A percentile compares a stretch with the other conserved stretches of the same genome.
phyloP scores from a whole-genome alignment of 345 rosid genomes.

The Mallotus nudiflorus region DNA sequence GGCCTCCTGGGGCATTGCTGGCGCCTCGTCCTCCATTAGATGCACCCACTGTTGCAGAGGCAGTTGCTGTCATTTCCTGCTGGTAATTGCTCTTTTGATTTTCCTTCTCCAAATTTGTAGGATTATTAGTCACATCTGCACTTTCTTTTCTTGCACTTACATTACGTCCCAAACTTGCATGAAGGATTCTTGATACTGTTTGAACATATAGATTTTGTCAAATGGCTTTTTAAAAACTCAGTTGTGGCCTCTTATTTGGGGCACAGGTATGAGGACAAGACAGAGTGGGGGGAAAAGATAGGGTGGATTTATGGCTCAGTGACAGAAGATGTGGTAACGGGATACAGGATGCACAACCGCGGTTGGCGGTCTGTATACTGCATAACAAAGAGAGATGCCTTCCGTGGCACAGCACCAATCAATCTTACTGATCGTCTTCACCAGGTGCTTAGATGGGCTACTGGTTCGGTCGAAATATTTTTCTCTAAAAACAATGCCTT shows the following conservation, averaged over 20 bases:
- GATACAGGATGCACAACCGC: conserved; percentile 95
- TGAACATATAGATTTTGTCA: background rate
- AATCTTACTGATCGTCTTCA: conserved; percentile 91
- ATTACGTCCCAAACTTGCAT: background rate
- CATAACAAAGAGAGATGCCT: conserved; percentile 85
- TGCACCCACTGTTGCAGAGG: conserved; percentile 97
- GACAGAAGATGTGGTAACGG: conserved; percentile 87
- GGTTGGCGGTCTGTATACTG: conserved; percentile 96
- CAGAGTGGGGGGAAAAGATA: conserved; percentile 82
- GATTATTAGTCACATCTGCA: background rate
- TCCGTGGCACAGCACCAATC: conserved; percentile 90
- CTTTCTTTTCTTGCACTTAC: background rate
- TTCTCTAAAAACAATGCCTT: conserved; percentile 80
- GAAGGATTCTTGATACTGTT: background rate
- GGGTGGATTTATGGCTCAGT: conserved; percentile 94
- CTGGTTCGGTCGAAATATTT: conserved; percentile 92
- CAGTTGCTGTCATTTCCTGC: conserved; percentile 91
- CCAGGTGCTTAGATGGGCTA: conserved; percentile 93
- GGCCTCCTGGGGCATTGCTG: conserved; percentile 90
- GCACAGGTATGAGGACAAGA: conserved; percentile 75
- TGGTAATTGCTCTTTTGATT: conserved; percentile 49
- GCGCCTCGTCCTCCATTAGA: conserved; percentile 78
- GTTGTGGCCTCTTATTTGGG: background rate
- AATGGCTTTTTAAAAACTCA: background rate
- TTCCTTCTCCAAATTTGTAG: background rate